These are phyloP conservation scores for Tripterygium wilfordii DNA, from an alignment of 177 flowering plant genomes.

Conservation along the genomic window DNA sequence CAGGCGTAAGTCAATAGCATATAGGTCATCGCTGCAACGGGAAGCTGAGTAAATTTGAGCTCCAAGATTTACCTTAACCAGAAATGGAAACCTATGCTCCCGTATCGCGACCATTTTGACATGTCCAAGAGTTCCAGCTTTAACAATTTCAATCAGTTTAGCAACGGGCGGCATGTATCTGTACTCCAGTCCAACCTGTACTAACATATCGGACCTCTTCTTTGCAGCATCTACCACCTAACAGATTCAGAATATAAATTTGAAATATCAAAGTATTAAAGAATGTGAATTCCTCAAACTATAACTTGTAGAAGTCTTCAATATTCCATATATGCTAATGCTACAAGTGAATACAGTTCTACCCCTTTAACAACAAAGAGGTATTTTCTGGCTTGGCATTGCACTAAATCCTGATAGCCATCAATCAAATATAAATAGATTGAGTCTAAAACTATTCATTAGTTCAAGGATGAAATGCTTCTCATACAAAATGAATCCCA, in stretches of 20 bases:
- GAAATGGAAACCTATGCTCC: slow-evolving; percentile 91
- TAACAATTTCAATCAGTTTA: slow-evolving; percentile 71
- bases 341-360: too few relatives aligned
- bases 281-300: too few relatives aligned
- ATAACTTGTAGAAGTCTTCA: too few relatives aligned
- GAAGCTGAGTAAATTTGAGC: slow-evolving; percentile 1
- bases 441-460: too few relatives aligned
- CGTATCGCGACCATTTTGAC: slow-evolving; percentile 91
- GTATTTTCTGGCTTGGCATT: too few relatives aligned
- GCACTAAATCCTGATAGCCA: too few relatives aligned
- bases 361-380: too few relatives aligned
- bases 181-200: slow-evolving; percentile 95
- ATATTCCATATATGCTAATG: too few relatives aligned
- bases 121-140: slow-evolving; percentile 62
- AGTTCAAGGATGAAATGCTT: too few relatives aligned
- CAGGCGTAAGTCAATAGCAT: slow-evolving; percentile 5
- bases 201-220: slow-evolving; percentile 68
- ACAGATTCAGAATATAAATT: slow-evolving; percentile 2
- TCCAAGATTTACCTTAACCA: slow-evolving; percentile 61
- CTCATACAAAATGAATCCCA: too few relatives aligned
- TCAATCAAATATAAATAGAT: too few relatives aligned
- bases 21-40: neutral
- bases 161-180: slow-evolving; percentile 99
- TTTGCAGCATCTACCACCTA: slow-evolving; percentile 80
- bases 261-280: too few relatives aligned